Percentiles rank a stretch among this genome's conserved stretches.
Conservation (phyloP, 2,329 filamentous ascomycete species). For the Capronia epimyces region DNA sequence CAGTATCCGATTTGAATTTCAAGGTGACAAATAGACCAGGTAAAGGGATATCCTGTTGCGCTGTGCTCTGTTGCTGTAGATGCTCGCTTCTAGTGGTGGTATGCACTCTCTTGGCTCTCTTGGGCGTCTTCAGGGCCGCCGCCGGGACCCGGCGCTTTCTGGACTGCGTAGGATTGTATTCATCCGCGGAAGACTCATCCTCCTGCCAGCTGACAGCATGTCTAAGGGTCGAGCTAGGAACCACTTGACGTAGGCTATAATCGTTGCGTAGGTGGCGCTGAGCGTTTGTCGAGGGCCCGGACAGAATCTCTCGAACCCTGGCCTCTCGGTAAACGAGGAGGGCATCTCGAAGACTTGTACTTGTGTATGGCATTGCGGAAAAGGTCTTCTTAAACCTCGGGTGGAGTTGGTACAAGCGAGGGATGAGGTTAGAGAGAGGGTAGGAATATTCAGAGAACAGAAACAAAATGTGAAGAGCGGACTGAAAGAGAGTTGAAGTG, state of each 20-base stretch:
- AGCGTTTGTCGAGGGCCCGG: background rate
- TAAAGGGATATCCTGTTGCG: background rate
- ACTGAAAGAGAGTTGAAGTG: background rate
- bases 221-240: background rate
- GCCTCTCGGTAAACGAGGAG: slow-evolving; percentile 16
- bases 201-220: slow-evolving; percentile 13
- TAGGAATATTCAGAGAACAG: background rate
- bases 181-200: slow-evolving; percentile 8
- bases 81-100: background rate
- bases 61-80: background rate
- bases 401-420: background rate
- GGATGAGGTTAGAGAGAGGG: background rate
- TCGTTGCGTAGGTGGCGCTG: slow-evolving; percentile 14
- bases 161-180: slow-evolving; percentile 4
- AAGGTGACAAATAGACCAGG: slow-evolving; percentile 6
- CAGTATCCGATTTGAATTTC: slow-evolving; percentile 2
- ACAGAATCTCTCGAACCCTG: background rate
- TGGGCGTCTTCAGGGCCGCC: background rate
- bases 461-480: background rate
- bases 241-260: slow-evolving; percentile 12
- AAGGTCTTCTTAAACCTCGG: background rate
- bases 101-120: slow-evolving; percentile 3
- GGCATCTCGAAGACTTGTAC: slow-evolving; percentile 15
- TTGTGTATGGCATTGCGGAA: slow-evolving; percentile 17
- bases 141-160: slow-evolving; percentile 4